Percentiles rank a stretch among this genome's conserved stretches.
Evolutionary conservation across 140 eudicot species (phyloP).

Genomic region (Bidens hawaiensis): DNA sequence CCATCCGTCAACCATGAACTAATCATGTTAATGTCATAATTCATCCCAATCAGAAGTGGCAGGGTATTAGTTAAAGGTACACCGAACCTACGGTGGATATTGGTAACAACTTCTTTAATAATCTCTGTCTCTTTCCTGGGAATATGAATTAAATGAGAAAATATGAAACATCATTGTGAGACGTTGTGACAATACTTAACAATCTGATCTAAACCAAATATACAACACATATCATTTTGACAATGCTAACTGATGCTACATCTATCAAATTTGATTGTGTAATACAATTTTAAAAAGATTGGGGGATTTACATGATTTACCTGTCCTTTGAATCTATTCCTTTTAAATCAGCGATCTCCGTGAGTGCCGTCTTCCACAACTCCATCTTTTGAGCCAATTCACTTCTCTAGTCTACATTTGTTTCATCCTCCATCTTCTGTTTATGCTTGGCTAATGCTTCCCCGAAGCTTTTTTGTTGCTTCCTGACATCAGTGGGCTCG

Average conservation of each 20-base stretch:
- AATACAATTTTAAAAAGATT: no score
- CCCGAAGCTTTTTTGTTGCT: background rate
- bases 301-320: no score
- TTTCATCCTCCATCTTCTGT: background rate
- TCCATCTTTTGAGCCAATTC: background rate
- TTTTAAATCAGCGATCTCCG: conserved; percentile 1
- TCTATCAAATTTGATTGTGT: no score
- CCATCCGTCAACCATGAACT: conserved; percentile 18
- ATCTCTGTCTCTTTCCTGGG: background rate
- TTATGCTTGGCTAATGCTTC: background rate
- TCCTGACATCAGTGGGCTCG: background rate
- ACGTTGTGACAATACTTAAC: no score
- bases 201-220: no score
- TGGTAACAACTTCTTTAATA: conserved; percentile 14
- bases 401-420: background rate
- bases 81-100: conserved; percentile 4
- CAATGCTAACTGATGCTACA: no score
- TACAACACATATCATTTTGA: no score
- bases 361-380: background rate
- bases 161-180: no score
- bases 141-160: no score
- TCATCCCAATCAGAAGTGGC: conserved; percentile 14
- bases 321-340: background rate
- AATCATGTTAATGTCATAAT: background rate
- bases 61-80: background rate